Evolutionary conservation across 495 filamentous ascomycete genomes (phyloP).

Genomic region (Neurospora sp.): DNA sequence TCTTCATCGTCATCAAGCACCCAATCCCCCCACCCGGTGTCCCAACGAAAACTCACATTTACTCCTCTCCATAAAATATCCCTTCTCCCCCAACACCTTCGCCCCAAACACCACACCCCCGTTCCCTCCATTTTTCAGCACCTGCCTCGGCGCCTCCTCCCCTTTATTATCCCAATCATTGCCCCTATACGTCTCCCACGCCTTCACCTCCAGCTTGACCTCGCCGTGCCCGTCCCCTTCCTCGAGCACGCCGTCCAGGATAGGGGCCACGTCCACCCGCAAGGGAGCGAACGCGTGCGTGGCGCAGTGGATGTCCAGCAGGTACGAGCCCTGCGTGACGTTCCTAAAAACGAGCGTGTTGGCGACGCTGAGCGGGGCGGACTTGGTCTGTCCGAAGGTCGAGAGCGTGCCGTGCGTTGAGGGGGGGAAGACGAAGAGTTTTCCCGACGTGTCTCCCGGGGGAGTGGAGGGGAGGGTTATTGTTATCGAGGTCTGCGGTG

Average conservation of each 20-base stretch:
- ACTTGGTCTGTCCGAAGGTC: constrained; percentile 34
- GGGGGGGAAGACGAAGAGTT: constrained; percentile 43
- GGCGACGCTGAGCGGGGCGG: constrained; percentile 51
- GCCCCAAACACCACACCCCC: constrained; percentile 42
- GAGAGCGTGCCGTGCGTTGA: constrained; percentile 66
- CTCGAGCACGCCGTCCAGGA: constrained; percentile 10
- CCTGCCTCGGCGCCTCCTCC: constrained; percentile 38
- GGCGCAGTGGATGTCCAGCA: constrained; percentile 64
- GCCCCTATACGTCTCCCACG: constrained; percentile 80
- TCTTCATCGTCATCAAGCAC: no score
- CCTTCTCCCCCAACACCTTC: constrained; percentile 49
- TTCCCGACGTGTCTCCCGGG: no score
- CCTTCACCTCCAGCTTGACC: constrained; percentile 40
- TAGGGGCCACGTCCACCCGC: constrained; percentile 58
- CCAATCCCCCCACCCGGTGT: background rate
- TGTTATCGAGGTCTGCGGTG: constrained; percentile 10
- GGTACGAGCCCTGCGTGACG: constrained; percentile 57
- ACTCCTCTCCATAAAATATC: constrained; percentile 61
- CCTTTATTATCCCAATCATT: constrained; percentile 83
- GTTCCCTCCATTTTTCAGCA: constrained; percentile 10
- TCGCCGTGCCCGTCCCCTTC: constrained; percentile 34
- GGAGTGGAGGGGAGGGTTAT: constrained; percentile 16
- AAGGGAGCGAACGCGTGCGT: constrained; percentile 67
- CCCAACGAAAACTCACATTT: constrained; percentile 50
- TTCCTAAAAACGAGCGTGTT: constrained; percentile 68